A percentile compares a stretch with the other conserved stretches of the same genome.
phyloP scores from a whole-genome alignment of 225 moss, liverwort and hornwort species.

The Bryum argenteum region DNA sequence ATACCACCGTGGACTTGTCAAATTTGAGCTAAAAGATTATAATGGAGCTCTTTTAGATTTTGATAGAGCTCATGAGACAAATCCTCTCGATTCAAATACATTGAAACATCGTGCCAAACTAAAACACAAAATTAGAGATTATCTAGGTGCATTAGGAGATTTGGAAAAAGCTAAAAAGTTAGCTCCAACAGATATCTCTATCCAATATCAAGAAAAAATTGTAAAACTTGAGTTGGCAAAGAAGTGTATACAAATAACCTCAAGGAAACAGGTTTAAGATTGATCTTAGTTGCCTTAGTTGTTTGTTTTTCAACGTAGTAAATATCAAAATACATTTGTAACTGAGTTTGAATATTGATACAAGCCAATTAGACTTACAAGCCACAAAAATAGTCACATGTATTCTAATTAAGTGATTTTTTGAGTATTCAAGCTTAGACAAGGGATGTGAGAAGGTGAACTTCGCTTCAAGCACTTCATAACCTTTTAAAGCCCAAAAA shows the following conservation, averaged over 20 bases:
- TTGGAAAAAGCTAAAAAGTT: neutral
- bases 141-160: neutral
- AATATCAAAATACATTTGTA: too few species aligned
- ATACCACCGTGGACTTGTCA: neutral
- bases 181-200: constrained; percentile 5
- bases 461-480: too few species aligned
- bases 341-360: too few species aligned
- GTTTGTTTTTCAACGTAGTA: too few species aligned
- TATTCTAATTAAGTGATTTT: too few species aligned
- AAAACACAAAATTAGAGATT: neutral
- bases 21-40: constrained; percentile 3
- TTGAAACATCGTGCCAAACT: neutral
- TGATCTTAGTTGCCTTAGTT: too few species aligned
- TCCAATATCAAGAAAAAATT: neutral
- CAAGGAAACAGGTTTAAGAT: too few species aligned
- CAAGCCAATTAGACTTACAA: too few species aligned
- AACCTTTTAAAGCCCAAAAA: too few species aligned
- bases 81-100: neutral
- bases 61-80: neutral
- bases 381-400: too few species aligned
- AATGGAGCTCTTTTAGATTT: neutral
- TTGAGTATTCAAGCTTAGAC: too few species aligned
- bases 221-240: constrained; percentile 6
- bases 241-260: neutral
- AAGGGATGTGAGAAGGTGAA: too few species aligned